phyloP scores from a whole-genome alignment of 2,329 filamentous ascomycete species.

The Xylaria sp. region DNA sequence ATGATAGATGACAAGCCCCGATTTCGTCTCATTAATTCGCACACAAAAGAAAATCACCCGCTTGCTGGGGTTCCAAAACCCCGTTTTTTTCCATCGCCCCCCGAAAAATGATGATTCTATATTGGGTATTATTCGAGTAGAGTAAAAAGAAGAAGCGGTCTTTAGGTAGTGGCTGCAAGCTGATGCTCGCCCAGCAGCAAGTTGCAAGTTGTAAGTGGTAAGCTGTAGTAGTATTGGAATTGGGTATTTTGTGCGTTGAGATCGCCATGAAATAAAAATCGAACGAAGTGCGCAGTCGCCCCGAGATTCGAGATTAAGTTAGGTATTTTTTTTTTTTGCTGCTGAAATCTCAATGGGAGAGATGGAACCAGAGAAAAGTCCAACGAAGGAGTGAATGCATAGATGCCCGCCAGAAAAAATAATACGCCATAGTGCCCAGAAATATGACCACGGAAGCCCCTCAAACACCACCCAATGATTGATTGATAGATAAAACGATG shows the following conservation, averaged over 20 bases:
- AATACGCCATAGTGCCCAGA: conserved; percentile 14
- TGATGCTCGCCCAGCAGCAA: conserved; percentile 20
- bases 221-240: neutral
- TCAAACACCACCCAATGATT: conserved; percentile 33
- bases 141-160: conserved; percentile 28
- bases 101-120: conserved; percentile 30
- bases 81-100: conserved; percentile 23
- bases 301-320: conserved; percentile 22
- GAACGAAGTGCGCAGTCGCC: conserved; percentile 19
- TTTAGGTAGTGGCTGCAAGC: conserved; percentile 8
- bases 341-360: conserved; percentile 27
- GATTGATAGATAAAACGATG: conserved; percentile 22
- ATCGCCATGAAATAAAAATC: conserved; percentile 26
- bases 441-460: conserved; percentile 22
- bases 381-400: conserved; percentile 28
- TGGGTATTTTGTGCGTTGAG: conserved; percentile 28
- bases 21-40: conserved; percentile 14
- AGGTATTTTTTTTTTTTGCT: conserved; percentile 2
- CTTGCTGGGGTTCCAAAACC: conserved; percentile 19
- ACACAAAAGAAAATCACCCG: conserved; percentile 32
- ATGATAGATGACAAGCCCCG: neutral
- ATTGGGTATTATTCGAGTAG: conserved; percentile 33
- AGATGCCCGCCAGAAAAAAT: conserved; percentile 22
- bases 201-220: neutral
- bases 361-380: conserved; percentile 23